Percentiles rank a stretch among this genome's conserved stretches.
phyloP scores from a whole-genome alignment of 164 flowering plant species.

The Vitis rupestris region DNA sequence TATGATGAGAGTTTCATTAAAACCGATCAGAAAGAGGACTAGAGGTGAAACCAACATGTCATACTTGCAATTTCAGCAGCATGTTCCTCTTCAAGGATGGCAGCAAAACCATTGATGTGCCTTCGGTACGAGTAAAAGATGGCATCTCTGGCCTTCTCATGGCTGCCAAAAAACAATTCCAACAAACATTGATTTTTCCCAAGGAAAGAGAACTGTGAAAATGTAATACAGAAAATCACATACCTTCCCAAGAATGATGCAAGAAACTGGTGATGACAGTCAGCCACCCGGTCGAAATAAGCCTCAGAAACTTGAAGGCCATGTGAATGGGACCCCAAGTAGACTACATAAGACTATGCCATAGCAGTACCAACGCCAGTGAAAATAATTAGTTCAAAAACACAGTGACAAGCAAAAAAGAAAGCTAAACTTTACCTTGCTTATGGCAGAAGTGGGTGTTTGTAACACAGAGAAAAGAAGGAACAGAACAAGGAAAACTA shows the following conservation, averaged over 20 bases:
- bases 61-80: conserved; percentile 48
- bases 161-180: conserved; percentile 13
- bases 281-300: conserved; percentile 27
- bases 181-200: neutral
- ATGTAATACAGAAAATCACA: neutral
- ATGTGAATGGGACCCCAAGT: conserved; percentile 52
- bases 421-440: conserved; percentile 6
- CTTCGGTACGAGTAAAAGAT: conserved; percentile 44
- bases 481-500: neutral
- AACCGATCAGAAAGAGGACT: neutral
- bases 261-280: conserved; percentile 40
- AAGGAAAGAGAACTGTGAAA: neutral
- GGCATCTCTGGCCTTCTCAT: conserved; percentile 47
- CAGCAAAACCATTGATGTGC: conserved; percentile 65
- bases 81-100: conserved; percentile 48
- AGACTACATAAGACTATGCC: conserved; percentile 50
- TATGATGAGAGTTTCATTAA: neutral
- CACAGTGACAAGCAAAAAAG: neutral
- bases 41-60: neutral
- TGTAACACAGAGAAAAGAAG: conserved; percentile 9
- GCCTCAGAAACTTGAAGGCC: conserved; percentile 17
- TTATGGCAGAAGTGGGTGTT: conserved; percentile 23
- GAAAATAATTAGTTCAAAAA: too few species aligned
- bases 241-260: conserved; percentile 55
- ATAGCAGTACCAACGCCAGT: neutral